Base-by-base conservation (phyloP, 495 filamentous ascomycete species). In the Podospora comata region DNA sequence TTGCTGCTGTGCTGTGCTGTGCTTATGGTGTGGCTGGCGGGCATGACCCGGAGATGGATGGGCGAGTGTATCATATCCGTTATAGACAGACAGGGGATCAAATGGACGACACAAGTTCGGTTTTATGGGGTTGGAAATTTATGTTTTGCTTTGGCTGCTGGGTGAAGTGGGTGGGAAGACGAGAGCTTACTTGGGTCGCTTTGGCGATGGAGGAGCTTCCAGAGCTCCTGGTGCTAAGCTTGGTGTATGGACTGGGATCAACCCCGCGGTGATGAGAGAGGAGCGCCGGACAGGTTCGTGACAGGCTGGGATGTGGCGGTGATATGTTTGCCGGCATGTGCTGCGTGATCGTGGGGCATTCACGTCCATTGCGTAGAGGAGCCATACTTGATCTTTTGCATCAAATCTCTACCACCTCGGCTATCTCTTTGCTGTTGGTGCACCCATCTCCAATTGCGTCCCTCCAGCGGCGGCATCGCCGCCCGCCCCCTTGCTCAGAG, bases 21-120 rank as follows among this genome's bases (percentile, higher is more conserved):
- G 39, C 39, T 48, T 32, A 32, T 32, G 30, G 30, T 7, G 7
- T 6, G 30, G 39, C 15, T 5, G 34, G 34, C 39, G 15, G 15
- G 39, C 39, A 48, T 48, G 30, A 32, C 30, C 30, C 2, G 26
- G 19, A 20, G 56, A 20, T 20, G 56, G 56, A 16, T 16, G 56
- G 56, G 56, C 1, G 18, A 58, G 48, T 70, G 68, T 70, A 69
- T 69, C 67, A 69, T 69, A 69, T 69, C 67, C 57, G 67, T 69
- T 69, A 48, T 48, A 48, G 39, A 48, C 39, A 48, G 39, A 32
- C 30, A 32, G 30, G 30, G 30, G 39, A 48, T 11, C 39, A 48
- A 48, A 48, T 48, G 39, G 39, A 48, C 39, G 39, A 16, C 39
- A 48, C 39, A 48, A 48, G 39, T 48, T 48, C 39, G 15, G 39